Evolutionary conservation across 2,329 filamentous ascomycete species (phyloP).

Genomic region (Talaromyces atroroseus): DNA sequence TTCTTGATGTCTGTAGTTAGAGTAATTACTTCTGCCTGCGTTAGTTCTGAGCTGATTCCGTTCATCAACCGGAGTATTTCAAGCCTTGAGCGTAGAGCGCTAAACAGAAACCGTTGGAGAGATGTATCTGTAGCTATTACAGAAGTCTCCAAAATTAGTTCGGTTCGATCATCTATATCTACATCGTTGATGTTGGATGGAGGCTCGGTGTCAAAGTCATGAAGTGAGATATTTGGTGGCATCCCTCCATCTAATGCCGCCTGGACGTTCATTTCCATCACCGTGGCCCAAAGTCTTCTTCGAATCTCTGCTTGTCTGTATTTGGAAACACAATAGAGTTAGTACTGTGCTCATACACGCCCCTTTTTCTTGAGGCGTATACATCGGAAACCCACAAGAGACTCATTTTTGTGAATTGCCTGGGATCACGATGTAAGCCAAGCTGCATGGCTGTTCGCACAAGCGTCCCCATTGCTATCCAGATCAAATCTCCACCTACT

Average conservation of each 20-base stretch:
- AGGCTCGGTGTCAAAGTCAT: conserved; percentile 45
- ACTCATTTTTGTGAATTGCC: conserved; percentile 28
- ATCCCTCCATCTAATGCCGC: conserved; percentile 52
- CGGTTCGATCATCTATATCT: not conserved
- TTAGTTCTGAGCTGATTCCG: not conserved
- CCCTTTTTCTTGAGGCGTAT: not conserved
- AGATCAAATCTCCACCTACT: not conserved
- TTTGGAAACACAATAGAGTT: not conserved
- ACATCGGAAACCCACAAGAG: conserved; percentile 21
- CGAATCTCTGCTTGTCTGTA: conserved; percentile 40
- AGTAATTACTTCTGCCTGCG: not conserved
- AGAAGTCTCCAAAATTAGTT: not conserved
- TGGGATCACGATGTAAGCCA: conserved; percentile 46
- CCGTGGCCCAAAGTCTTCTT: conserved; percentile 53
- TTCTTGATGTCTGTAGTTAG: conserved; percentile 1
- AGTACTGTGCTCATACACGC: not conserved
- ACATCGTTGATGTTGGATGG: conserved; percentile 49
- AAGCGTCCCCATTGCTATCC: conserved; percentile 46
- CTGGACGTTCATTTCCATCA: conserved; percentile 54
- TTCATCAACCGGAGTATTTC: conserved; percentile 7
- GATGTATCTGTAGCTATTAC: not conserved
- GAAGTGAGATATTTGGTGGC: conserved; percentile 40
- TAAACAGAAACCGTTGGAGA: not conserved
- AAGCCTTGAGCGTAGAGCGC: not conserved
- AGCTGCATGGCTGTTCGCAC: conserved; percentile 49